A percentile compares a stretch with the other conserved stretches of the same genome.
phyloP scores from a whole-genome alignment of 1,284 basidiomycete genomes.

The Agaricales sp. region DNA sequence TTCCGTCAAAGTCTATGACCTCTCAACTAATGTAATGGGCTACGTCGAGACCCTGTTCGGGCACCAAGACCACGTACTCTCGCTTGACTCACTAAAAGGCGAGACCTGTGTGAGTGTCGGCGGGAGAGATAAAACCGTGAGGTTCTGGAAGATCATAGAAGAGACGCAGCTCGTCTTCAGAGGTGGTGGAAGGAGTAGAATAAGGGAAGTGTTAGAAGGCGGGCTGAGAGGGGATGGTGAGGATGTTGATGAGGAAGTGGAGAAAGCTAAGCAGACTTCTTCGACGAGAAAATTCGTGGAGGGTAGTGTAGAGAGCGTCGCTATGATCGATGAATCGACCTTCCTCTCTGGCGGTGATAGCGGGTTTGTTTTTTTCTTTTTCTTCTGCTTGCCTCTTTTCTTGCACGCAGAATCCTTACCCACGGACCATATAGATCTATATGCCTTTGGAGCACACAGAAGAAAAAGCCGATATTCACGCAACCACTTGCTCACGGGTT shows the following conservation, averaged over 20 bases:
- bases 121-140: constrained; percentile 81
- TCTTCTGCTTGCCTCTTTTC: background rate
- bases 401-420: constrained; percentile 7
- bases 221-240: constrained; percentile 55
- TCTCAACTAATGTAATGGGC: constrained; percentile 69
- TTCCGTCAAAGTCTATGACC: constrained; percentile 86
- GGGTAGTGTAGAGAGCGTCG: constrained; percentile 86
- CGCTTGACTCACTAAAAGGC: constrained; percentile 71
- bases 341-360: constrained; percentile 95
- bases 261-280: constrained; percentile 25
- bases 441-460: constrained; percentile 85
- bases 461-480: constrained; percentile 93
- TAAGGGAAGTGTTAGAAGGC: constrained; percentile 76
- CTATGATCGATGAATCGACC: constrained; percentile 89
- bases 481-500: constrained; percentile 83
- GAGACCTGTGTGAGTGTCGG: constrained; percentile 87
- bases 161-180: constrained; percentile 95
- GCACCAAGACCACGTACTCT: constrained; percentile 85
- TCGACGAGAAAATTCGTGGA: constrained; percentile 62
- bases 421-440: constrained; percentile 51
- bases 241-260: constrained; percentile 25
- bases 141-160: constrained; percentile 96
- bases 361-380: constrained; percentile 49
- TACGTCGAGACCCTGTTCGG: constrained; percentile 97
- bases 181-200: constrained; percentile 75